Evolutionary conservation across 2,329 filamentous ascomycete genomes (phyloP).

Genomic region (Apiospora phragmitis): DNA sequence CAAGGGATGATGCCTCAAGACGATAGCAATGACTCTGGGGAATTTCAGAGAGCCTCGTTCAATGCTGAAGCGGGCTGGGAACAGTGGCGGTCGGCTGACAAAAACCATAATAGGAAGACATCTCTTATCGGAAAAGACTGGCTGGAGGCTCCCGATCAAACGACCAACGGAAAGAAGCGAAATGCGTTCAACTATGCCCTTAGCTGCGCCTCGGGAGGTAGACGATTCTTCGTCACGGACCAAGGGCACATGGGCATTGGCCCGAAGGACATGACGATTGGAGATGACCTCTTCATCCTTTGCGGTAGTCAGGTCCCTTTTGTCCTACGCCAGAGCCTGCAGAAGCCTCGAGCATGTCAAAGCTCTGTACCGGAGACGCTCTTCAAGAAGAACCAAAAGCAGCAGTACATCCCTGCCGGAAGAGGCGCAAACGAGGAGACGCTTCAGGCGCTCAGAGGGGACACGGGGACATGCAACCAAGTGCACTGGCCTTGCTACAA

Average conservation of each 20-base stretch:
- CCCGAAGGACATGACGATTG: slow-evolving; percentile 14
- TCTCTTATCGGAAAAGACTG: slow-evolving; percentile 19
- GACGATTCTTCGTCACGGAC: slow-evolving; percentile 21
- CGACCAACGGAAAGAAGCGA: neutral
- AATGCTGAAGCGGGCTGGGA: slow-evolving; percentile 3
- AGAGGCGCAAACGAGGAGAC: slow-evolving; percentile 11
- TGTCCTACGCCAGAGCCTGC: slow-evolving; percentile 14
- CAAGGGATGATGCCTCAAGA: neutral
- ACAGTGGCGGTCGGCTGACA: neutral
- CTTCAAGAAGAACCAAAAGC: slow-evolving; percentile 14
- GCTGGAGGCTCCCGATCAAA: slow-evolving; percentile 16
- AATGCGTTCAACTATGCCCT: slow-evolving; percentile 22
- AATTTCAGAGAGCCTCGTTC: neutral
- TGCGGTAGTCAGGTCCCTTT: slow-evolving; percentile 22
- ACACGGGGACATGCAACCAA: neutral
- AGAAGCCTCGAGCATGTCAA: slow-evolving; percentile 6
- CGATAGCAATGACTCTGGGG: neutral
- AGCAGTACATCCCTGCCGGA: slow-evolving; percentile 14
- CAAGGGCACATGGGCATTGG: slow-evolving; percentile 19
- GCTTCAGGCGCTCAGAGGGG: slow-evolving; percentile 11
- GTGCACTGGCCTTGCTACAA: slow-evolving; percentile 11
- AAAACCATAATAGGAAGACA: slow-evolving; percentile 13
- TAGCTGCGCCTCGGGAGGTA: slow-evolving; percentile 20
- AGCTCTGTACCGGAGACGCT: slow-evolving; percentile 14
- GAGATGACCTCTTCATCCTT: slow-evolving; percentile 18